Evolutionary conservation across 768 basidiomycete species (phyloP).

Genomic region (Termitomyces heimii): DNA sequence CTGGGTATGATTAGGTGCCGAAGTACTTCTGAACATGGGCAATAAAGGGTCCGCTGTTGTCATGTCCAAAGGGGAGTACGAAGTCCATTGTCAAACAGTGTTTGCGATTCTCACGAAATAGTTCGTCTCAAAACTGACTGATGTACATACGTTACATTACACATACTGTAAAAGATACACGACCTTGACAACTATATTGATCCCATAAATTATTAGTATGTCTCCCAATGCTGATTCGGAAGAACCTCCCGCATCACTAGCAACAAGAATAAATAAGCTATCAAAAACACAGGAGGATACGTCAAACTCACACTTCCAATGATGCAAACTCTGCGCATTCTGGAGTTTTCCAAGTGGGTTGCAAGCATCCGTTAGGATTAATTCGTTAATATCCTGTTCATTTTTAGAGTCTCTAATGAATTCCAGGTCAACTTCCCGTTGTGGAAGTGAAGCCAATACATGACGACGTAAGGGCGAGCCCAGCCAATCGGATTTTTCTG

Average conservation of each 20-base stretch:
- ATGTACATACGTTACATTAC: not conserved
- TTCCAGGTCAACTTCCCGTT: constrained; percentile 49
- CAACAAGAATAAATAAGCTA: constrained; percentile 4
- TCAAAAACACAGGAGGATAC: constrained; percentile 8
- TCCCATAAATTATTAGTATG: constrained; percentile 40
- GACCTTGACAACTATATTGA: not conserved
- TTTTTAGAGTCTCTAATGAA: constrained; percentile 26
- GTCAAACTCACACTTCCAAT: constrained; percentile 62
- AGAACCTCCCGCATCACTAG: constrained; percentile 78
- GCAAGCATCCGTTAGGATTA: constrained; percentile 54
- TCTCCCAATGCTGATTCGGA: constrained; percentile 71
- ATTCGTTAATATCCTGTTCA: constrained; percentile 34
- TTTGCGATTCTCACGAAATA: not conserved
- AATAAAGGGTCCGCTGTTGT: not conserved
- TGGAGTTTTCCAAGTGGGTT: constrained; percentile 68
- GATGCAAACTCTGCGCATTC: constrained; percentile 52
- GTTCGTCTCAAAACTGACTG: not conserved
- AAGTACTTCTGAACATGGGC: too few relatives aligned
- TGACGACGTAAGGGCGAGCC: constrained; percentile 61
- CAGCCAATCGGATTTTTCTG: constrained; percentile 54
- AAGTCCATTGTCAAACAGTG: not conserved
- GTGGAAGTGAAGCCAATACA: constrained; percentile 44
- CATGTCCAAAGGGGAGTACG: not conserved
- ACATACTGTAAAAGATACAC: not conserved
- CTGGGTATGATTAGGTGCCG: not conserved